phyloP scores from a whole-genome alignment of 1,139 yeast genomes.

The Candida buenavistaensis region DNA sequence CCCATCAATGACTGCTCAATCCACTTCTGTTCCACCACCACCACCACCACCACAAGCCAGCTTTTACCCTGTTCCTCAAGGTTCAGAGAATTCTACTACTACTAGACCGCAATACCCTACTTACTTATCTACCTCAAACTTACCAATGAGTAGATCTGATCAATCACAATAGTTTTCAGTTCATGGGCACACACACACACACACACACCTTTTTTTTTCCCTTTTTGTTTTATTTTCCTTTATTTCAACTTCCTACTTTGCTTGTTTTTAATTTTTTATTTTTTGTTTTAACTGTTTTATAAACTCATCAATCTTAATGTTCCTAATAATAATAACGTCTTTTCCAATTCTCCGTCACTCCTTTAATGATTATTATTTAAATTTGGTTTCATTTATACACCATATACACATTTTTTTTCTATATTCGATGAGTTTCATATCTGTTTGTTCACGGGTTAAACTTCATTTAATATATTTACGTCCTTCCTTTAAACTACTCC shows the following conservation, averaged over 20 bases:
- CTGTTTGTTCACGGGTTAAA: constrained; percentile 6
- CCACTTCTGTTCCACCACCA: neutral
- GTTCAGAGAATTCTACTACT: constrained; percentile 1
- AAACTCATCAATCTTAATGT: constrained; percentile 6
- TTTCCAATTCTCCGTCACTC: constrained; percentile 5
- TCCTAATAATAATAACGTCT: constrained; percentile 7
- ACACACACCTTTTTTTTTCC: neutral
- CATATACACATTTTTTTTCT: constrained; percentile 3
- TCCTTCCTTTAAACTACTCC: constrained; percentile 6
- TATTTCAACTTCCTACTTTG: neutral
- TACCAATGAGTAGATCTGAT: constrained; percentile 3
- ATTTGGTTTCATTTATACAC: constrained; percentile 5
- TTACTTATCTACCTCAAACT: constrained; percentile 7
- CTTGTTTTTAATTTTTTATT: neutral
- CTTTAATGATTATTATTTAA: constrained; percentile 8
- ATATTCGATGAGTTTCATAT: constrained; percentile 7
- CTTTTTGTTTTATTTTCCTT: neutral
- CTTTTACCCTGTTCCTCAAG: constrained; percentile 5
- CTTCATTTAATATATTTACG: constrained; percentile 8
- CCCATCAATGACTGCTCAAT: neutral
- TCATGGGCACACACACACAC: neutral
- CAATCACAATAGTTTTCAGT: constrained; percentile 3
- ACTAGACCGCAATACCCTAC: constrained; percentile 4
- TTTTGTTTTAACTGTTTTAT: neutral
- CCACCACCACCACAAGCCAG: constrained; percentile 2